Evolutionary conservation across 2,329 filamentous ascomycete genomes (phyloP), one percentile per base, ranked within the genome.

Genomic region (Cercospora nicotianae): DNA sequence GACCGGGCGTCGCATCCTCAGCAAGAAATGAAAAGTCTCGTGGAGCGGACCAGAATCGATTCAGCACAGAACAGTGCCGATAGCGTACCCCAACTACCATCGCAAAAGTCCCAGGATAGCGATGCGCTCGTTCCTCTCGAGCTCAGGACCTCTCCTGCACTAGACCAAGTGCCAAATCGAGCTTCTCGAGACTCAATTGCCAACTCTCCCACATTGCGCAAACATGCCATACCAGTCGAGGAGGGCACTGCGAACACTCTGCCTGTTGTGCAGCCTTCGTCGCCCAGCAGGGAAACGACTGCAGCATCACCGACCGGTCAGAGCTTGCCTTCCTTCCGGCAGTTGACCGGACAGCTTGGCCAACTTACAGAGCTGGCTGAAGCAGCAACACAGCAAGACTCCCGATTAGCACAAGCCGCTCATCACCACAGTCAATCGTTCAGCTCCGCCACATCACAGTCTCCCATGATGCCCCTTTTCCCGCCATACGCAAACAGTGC

Each of bases 281-380:
- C 73, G 12, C 59, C 74, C 2, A 64, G 65, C 13, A 63, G 59
- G 20, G 71, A 73, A 5, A 65, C 65, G 7, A 39, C 67, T 12
- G 61, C 60, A 20, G 72, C 72, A 8, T 75, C 75, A 3, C 72
- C 73, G 3, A 66, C 68, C 33, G 71, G 62, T 4, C 74, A 74
- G 62, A 73, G 73, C 45, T 67, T 79, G 39, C 78, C 78, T 10
- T 75, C 76, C 0, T 76, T 79, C 39, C 72, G 69, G 23, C 75
- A 79, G 57, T 62, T 78, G 39, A 78, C 71, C n/a, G 70, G 64
- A 30, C 72, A 67, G 55, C 64, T 55, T 60, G 64, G 48, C 84
- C 85, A 72, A 42, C 66, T 89, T 87, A 65, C 83, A 85, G 18
- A 89, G 63, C 65, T 69, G 62, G 60, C 51, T 3, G 79, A 62